These are phyloP conservation scores for Rhamnella rubrinervis DNA, from an alignment of 331 rosid genomes.

Conservation along the genomic window DNA sequence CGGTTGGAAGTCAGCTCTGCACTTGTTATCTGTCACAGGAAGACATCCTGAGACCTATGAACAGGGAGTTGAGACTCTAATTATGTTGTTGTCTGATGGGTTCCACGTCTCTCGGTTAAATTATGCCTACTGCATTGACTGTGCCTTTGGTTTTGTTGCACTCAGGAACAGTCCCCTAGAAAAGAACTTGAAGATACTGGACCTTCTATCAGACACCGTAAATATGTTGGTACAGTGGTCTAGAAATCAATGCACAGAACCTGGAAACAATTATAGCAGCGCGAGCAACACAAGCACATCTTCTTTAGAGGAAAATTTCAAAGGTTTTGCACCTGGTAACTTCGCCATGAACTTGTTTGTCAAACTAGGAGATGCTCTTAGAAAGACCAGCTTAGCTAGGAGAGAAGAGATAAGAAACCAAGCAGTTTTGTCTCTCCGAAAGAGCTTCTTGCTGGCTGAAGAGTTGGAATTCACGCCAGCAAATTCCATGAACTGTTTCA, in stretches of 20 bases:
- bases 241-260: conserved; percentile 51
- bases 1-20: conserved; percentile 83
- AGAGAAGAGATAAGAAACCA: conserved; percentile 91
- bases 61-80: conserved; percentile 64
- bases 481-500: conserved; percentile 65
- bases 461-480: conserved; percentile 52
- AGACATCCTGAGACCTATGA: conserved; percentile 70
- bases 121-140: conserved; percentile 64
- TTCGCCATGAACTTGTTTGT: conserved; percentile 58
- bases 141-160: conserved; percentile 72
- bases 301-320: conserved; percentile 54
- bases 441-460: conserved; percentile 63
- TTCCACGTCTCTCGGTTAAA: conserved; percentile 43
- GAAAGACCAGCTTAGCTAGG: conserved; percentile 72
- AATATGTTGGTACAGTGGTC: conserved; percentile 68
- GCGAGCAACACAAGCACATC: conserved; percentile 56
- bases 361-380: conserved; percentile 82
- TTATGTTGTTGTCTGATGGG: conserved; percentile 56
- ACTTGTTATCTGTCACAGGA: conserved; percentile 68
- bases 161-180: conserved; percentile 80
- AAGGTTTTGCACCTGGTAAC: conserved; percentile 43
- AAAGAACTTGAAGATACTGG: conserved; percentile 71
- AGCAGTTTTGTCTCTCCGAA: conserved; percentile 64
- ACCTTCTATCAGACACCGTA: conserved; percentile 60
- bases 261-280: conserved; percentile 40